These are phyloP conservation scores for Ophiocordyceps unilateralis DNA, from an alignment of 2,329 filamentous ascomycete species.

Conservation along the genomic window DNA sequence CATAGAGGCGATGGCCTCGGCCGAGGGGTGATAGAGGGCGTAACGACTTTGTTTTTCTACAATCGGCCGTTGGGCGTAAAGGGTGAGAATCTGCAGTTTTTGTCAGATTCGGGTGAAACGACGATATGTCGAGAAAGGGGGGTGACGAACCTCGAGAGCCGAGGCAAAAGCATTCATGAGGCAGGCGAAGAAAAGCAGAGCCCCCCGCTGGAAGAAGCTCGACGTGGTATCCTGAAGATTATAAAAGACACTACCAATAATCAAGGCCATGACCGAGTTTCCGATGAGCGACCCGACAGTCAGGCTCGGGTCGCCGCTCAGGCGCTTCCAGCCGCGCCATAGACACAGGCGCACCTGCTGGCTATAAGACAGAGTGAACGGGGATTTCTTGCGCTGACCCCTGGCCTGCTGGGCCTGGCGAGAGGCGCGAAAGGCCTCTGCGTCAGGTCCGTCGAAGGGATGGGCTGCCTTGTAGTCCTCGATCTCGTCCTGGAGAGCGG, in stretches of 20 bases:
- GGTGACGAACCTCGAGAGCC: conserved; percentile 45
- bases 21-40: conserved; percentile 75
- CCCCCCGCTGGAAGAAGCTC: conserved; percentile 65
- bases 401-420: conserved; percentile 38
- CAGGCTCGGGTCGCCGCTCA: conserved; percentile 60
- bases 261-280: conserved; percentile 60
- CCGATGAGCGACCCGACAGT: conserved; percentile 51
- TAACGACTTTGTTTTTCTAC: conserved; percentile 82
- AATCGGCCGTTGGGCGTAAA: conserved; percentile 79
- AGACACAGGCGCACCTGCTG: conserved; percentile 70
- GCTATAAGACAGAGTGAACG: conserved; percentile 62
- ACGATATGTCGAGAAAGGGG: not conserved
- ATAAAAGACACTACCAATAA: conserved; percentile 69
- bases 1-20: conserved; percentile 79
- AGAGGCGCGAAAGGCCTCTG: conserved; percentile 36
- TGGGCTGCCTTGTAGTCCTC: conserved; percentile 35
- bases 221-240: conserved; percentile 46
- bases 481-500: conserved; percentile 34
- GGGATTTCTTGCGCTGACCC: conserved; percentile 48
- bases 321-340: conserved; percentile 61
- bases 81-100: conserved; percentile 46
- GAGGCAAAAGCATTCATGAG: conserved; percentile 73
- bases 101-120: too few relatives aligned
- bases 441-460: conserved; percentile 37
- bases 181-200: conserved; percentile 74